A percentile compares a stretch with the other conserved stretches of the same genome.
Evolutionary conservation across 2,329 filamentous ascomycete genomes (phyloP).

Genomic region (Aulographum hederae): DNA sequence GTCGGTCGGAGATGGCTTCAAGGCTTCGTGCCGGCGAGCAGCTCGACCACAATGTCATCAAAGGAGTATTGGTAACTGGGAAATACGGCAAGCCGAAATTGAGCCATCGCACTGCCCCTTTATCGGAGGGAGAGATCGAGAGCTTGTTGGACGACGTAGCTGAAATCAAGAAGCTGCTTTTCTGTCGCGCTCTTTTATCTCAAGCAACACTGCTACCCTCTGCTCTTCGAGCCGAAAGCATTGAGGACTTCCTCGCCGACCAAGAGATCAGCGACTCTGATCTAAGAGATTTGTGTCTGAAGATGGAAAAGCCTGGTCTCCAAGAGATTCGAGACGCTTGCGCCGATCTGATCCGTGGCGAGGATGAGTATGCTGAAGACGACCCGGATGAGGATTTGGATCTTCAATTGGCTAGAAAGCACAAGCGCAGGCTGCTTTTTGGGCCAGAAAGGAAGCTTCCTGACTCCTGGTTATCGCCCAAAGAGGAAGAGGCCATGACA

Average conservation of each 20-base stretch:
- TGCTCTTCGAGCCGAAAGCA: slow-evolving; percentile 23
- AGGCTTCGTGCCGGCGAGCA: too few relatives aligned
- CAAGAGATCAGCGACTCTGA: slow-evolving; percentile 22
- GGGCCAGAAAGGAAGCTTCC: slow-evolving; percentile 3
- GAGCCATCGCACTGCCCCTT: too few relatives aligned
- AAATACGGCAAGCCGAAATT: too few relatives aligned
- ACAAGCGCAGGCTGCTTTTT: slow-evolving; percentile 2
- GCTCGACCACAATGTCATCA: too few relatives aligned
- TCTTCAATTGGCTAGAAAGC: too few relatives aligned
- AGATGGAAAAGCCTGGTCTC: slow-evolving; percentile 27
- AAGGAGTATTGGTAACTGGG: too few relatives aligned
- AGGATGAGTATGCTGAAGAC: slow-evolving; percentile 13
- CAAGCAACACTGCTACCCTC: slow-evolving; percentile 26
- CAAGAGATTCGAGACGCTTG: slow-evolving; percentile 33
- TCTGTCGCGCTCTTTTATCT: slow-evolving; percentile 28
- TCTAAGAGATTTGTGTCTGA: slow-evolving; percentile 28
- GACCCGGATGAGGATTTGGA: slow-evolving; percentile 8
- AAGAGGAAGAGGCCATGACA: slow-evolving; percentile 5
- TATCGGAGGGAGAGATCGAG: slow-evolving; percentile 18
- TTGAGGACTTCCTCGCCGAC: slow-evolving; percentile 27
- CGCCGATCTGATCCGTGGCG: slow-evolving; percentile 25
- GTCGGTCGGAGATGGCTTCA: too few relatives aligned
- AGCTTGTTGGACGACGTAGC: slow-evolving; percentile 24
- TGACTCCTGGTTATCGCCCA: too few relatives aligned
- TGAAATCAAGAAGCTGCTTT: slow-evolving; percentile 30